These are phyloP conservation scores for Scheffersomyces segobiensis DNA, from an alignment of 1,139 yeast genomes.

Conservation along the genomic window DNA sequence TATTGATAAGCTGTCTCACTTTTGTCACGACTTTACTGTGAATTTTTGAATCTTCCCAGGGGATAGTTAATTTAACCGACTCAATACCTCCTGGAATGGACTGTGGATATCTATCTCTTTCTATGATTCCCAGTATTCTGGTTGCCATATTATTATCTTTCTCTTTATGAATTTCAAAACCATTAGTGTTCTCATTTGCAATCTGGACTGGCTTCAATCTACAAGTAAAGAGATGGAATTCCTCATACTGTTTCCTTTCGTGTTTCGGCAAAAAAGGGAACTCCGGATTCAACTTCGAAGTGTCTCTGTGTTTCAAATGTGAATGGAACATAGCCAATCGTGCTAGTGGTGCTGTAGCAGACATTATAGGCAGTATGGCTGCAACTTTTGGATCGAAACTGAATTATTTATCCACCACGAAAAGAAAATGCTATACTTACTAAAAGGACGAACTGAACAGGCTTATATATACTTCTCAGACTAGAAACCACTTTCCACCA, in stretches of 20 bases:
- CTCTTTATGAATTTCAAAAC: background rate
- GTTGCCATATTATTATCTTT: too few species aligned
- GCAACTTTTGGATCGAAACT: background rate
- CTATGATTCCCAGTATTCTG: background rate
- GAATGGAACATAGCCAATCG: conserved; percentile 21
- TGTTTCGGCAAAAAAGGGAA: conserved; percentile 18
- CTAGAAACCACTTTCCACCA: background rate
- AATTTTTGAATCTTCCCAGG: background rate
- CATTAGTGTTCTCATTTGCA: background rate
- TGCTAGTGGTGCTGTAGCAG: conserved; percentile 1
- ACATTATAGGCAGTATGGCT: background rate
- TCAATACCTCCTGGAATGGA: background rate
- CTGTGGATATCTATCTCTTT: background rate
- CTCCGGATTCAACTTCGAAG: conserved; percentile 10
- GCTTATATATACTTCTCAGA: background rate
- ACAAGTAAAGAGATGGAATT: background rate
- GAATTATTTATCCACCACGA: background rate
- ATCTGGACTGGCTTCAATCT: background rate
- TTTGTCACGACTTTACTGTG: background rate
- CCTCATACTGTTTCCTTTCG: conserved; percentile 15
- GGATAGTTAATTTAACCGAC: background rate
- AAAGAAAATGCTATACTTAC: background rate
- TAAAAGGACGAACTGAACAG: background rate
- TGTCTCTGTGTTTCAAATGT: conserved; percentile 13
- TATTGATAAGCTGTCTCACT: background rate